Percentiles rank a stretch among this genome's conserved stretches.
phyloP scores from a whole-genome alignment of 2,329 filamentous ascomycete species.

The Lachnellula arida region DNA sequence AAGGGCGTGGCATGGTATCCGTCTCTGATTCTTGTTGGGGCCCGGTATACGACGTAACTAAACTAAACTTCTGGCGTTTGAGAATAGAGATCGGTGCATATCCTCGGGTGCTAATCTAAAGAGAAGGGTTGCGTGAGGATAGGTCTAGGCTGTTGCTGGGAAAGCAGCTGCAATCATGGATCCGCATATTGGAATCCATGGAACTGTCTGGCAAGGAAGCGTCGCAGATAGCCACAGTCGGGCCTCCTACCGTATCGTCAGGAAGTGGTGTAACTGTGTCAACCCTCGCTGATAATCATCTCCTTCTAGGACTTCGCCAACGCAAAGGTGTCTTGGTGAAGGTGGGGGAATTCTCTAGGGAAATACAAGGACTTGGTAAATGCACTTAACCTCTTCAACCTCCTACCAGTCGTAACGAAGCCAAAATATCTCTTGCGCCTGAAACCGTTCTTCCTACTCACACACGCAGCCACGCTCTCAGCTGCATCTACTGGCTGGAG shows the following conservation, averaged over 20 bases:
- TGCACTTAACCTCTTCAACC: conserved; percentile 11
- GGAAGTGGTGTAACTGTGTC: not conserved
- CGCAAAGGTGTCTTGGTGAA: too few relatives aligned
- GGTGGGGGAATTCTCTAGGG: not conserved
- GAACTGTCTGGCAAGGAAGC: not conserved
- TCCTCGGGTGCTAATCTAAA: too few relatives aligned
- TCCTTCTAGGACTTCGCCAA: too few relatives aligned
- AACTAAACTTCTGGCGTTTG: too few relatives aligned
- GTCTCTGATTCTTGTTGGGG: too few relatives aligned
- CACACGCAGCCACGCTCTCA: not conserved
- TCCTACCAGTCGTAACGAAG: conserved; percentile 9
- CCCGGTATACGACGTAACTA: too few relatives aligned
- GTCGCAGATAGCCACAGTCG: not conserved
- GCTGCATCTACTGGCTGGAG: conserved; percentile 2
- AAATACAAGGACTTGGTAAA: conserved; percentile 9
- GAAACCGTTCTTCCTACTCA: conserved; percentile 5
- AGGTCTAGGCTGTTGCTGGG: not conserved
- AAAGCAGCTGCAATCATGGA: not conserved
- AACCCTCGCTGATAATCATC: not conserved
- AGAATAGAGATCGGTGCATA: too few relatives aligned
- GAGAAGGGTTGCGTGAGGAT: too few relatives aligned
- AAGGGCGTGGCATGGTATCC: too few relatives aligned
- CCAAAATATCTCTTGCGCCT: conserved; percentile 9
- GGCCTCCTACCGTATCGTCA: not conserved
- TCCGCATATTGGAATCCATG: not conserved